Evolutionary conservation across 1,284 basidiomycete species (phyloP), one percentile per base, ranked within the genome.

Genomic region (Trametes hirsuta): DNA sequence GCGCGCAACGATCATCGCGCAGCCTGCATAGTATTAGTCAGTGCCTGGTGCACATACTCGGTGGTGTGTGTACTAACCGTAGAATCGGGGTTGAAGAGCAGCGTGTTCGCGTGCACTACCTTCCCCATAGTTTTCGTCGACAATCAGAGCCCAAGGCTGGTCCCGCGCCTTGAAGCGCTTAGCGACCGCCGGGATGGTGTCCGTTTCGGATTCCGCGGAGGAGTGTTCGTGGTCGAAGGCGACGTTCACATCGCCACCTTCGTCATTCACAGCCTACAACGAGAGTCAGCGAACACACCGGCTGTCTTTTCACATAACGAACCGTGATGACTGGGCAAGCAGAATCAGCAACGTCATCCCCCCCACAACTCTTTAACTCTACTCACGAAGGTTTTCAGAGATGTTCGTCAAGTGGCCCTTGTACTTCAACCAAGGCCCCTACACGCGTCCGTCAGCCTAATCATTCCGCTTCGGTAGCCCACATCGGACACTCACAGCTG

Each of bases 31-130:
- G 14, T 24, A n/a, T 36, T 59, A 6, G 63, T 39, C 36, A 39
- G 24, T 22, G 6, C 10, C 5, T 24, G 12, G 4, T 30, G 46
- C n/a, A 22, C n/a, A 8, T 45, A 25, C 8, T n/a, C 6, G 8
- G 4, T 24, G 44, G 3, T 15, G 3, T 21, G 34, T 18, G 40
- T 45, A 69, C 81, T 69, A 75, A 83, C 93, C 94, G 71, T 97
- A 97, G 80, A 97, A 97, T 14, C 97, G 86, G 49, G 97, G 97
- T 74, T 99, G 97, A 36, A 99, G 82, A 14, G 96, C 95, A 36
- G 97, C 97, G 75, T 99, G 97, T 76, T 99, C 97, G 61, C 97
- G 87, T n/a, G 95, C 95, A 66, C 93, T 95, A 21, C 97, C 97
- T 75, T 99, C 97, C 4, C 97, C 97, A 73, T 99, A 97, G 73